Base-by-base conservation (phyloP, 495 filamentous ascomycete species). In the Talaromyces nanjingensis region DNA sequence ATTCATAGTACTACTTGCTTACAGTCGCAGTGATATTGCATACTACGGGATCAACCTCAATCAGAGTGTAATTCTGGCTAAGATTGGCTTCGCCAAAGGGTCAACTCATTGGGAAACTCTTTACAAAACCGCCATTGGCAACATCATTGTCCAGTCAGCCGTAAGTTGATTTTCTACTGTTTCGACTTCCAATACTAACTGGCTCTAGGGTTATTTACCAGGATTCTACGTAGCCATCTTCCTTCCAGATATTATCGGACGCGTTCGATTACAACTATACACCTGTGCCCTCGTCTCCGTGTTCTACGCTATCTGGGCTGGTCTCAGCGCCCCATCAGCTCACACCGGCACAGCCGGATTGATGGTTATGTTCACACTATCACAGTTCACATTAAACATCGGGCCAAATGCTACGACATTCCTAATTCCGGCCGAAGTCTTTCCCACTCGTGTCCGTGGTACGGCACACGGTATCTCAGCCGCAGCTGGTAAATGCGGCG, bases 391-490 rank as follows among this genome's bases (percentile, higher is more conserved):
- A 16, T 89, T 88, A 71, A 88, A 88, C 16, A 29, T 57, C 77
- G 77, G 78, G 42, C 83, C 84, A 33, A 88, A 86, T 67, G 81
- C 80, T 27, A 82, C 85, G 34, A 85, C 81, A 1, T 88, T 87
- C 68, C 86, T 87, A 63, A 78, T 85, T 52, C 83, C 83, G 11
- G 83, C 80, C 37, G 85, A 87, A 69, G 73, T 85, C 52, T 88
- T 87, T 69, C 85, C 85, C 9, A 86, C 85, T 24, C 81, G 82
- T 47, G 85, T 86, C 70, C 79, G 85, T 45, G 80, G 73, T 53
- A 83, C 81, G 2, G 82, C 79, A 66, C 83, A 87, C 66, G 84
- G 84, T 29, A 69, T 87, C 64, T 77, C 76, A 59, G 84, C 84
- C 25, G 85, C 74, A 3, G 61, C 74, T 5, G 85, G 85, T 56